Evolutionary conservation across 2,329 filamentous ascomycete genomes (phyloP).

Genomic region (Escovopsis weberi): DNA sequence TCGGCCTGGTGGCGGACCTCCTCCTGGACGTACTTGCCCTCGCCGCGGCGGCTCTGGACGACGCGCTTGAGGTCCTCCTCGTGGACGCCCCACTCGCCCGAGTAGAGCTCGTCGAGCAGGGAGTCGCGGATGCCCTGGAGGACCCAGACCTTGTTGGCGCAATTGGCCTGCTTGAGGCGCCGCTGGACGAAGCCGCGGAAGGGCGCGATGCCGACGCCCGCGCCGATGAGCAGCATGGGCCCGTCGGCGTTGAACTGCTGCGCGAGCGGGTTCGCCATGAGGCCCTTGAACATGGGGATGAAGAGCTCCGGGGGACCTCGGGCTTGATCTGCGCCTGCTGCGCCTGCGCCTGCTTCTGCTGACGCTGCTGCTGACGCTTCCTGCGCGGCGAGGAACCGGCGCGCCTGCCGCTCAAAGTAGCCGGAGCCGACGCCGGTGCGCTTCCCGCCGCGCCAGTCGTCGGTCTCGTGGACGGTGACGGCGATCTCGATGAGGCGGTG

Average conservation of each 20-base stretch:
- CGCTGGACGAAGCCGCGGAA: slow-evolving; percentile 97
- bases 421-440: slow-evolving; percentile 84
- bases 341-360: slow-evolving; percentile 2
- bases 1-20: slow-evolving; percentile 85
- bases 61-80: slow-evolving; percentile 77
- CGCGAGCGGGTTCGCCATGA: slow-evolving; percentile 94
- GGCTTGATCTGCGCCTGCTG: too few relatives aligned
- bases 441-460: slow-evolving; percentile 57
- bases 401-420: slow-evolving; percentile 79
- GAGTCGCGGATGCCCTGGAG: slow-evolving; percentile 90
- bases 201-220: slow-evolving; percentile 89
- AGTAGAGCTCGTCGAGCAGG: slow-evolving; percentile 89
- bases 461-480: slow-evolving; percentile 83
- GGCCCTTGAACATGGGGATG: slow-evolving; percentile 92
- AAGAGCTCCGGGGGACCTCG: slow-evolving; percentile 42
- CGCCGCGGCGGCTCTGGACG: slow-evolving; percentile 59
- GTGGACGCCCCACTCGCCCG: slow-evolving; percentile 88
- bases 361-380: slow-evolving; percentile 22
- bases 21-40: slow-evolving; percentile 89
- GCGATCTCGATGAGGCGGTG: slow-evolving; percentile 85
- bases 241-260: slow-evolving; percentile 86
- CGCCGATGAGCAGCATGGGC: slow-evolving; percentile 93
- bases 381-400: slow-evolving; percentile 54
- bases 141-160: slow-evolving; percentile 96
- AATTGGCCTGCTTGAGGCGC: slow-evolving; percentile 83